Evolutionary conservation across 257 asterid species (phyloP).

Genomic region (Plantago ovata): DNA sequence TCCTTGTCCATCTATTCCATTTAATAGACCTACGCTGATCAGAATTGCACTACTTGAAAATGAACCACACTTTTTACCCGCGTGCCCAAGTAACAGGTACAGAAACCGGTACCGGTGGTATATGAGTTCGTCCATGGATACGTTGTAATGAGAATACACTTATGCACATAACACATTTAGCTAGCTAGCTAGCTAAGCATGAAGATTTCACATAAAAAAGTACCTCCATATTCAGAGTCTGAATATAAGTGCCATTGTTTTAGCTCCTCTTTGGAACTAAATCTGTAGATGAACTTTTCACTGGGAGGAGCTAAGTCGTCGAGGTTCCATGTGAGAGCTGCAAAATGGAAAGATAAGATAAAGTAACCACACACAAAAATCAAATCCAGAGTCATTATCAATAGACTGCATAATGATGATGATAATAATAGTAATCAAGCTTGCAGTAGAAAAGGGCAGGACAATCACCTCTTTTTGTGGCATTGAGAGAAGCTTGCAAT

Average conservation of each 20-base stretch:
- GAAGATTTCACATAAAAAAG: background rate
- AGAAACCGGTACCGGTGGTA: no score
- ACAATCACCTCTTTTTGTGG: constrained; percentile 66
- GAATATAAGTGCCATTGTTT: constrained; percentile 90
- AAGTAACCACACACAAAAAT: background rate
- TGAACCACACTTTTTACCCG: background rate
- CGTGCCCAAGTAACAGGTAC: background rate
- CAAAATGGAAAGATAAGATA: constrained; percentile 22
- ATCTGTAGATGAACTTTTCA: constrained; percentile 66
- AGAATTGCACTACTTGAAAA: background rate
- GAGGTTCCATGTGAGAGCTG: constrained; percentile 81
- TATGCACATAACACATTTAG: no score
- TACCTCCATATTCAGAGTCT: constrained; percentile 98
- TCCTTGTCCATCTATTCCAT: background rate
- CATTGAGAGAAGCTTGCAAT: constrained; percentile 69
- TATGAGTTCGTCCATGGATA: no score
- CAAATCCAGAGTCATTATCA: background rate
- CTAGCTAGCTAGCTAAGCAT: background rate
- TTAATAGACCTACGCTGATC: no score
- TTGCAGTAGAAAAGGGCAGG: background rate
- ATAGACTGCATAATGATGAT: background rate
- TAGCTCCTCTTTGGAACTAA: constrained; percentile 76
- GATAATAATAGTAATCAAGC: background rate
- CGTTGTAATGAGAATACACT: no score
- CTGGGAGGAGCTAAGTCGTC: constrained; percentile 87